Base-by-base conservation (phyloP, 108 stramenopile genomes). In the Mayamaea pseudoterrestris region DNA sequence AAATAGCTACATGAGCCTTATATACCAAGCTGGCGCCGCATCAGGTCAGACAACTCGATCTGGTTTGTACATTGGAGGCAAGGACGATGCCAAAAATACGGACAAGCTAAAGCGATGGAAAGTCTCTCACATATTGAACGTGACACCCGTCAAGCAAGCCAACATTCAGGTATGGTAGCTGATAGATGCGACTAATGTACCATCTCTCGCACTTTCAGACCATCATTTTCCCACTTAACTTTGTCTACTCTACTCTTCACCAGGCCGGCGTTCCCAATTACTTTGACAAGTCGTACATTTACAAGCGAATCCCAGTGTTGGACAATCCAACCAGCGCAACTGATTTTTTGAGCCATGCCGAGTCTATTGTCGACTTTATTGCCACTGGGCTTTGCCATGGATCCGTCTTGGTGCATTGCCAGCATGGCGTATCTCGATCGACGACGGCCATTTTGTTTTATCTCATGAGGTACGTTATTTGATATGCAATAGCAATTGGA, bases 381-480 rank as follows among this genome's bases (percentile, higher is more conserved):
- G 49, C 63, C 36, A 73, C 47, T 28, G 79, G 79, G 14, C 36
- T 86, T 32, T 65, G 65, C 50, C 77, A 86, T 57, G 83, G 83
- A n/a, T 69, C 70, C 35, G 77, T 86, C 0, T 50, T 86, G 31
- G 77, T 86, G 1, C 83, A 86, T 60, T 86, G 83, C 55, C 70
- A 73, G 30, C 51, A 61, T 16, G 83, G 83, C 0, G 65, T 76
- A 0, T 78, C 76, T 7, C 47, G 83, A 55, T 81, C 79, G 30
- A 66, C 74, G 0, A 79, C 83, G 2, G 64, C 73, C 25, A 75
- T 70, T 1, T 34, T 71, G 0, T 56, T 86, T 32, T 86, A 71
- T 58, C 62, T 86, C 27, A 79, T 86, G 53, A 53, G 67, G 75
- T 73, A 41, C 41, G 62, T 60, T 37, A 22, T 0, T 7, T n/a